Evolutionary conservation across 2,329 filamentous ascomycete species (phyloP), one percentile per base, ranked within the genome.

Genomic region (Colletotrichum shisoi): DNA sequence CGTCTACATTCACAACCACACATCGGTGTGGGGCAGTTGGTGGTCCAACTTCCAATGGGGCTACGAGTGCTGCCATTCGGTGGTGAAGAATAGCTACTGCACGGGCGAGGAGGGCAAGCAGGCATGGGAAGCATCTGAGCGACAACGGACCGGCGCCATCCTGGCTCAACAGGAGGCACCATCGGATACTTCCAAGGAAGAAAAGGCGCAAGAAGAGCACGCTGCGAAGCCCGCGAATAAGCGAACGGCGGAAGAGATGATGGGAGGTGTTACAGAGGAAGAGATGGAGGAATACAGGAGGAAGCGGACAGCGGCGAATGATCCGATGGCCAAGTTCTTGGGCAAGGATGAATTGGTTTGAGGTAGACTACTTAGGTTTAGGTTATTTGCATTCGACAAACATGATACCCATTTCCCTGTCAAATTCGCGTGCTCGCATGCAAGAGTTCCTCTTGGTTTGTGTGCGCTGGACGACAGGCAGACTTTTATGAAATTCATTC

Each of bases 21-120:
- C 88, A 3, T 90, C 91, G 0, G 90, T 97, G 3, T 99, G 93
- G 92, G 95, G 95, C 56, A 97, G 93, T 74, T 99, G 95, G 95
- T 99, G 95, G 95, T 87, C 89, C 60, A 89, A 92, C 74, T 98
- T 97, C 80, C 87, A 90, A 78, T 99, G 95, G 95, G 95, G 95
- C 1, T 99, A 97, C 78, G 87, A 91, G 24, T 99, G 95, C 78
- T 99, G 95, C 81, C 93, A 96, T 76, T 97, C 93, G 0, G 90
- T 89, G 24, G 87, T 96, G 70, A 97, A 96, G 80, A 98, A 99
- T 79, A 97, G 93, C 74, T 99, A 98, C 75, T 99, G 95, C 78
- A 98, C 94, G 0, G 95, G 95, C 31, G 92, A 95, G 68, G 92
- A 91, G 66, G 95, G 95, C 42, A 96, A 89, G 77, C 81, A 81